Evolutionary conservation across 805 yeast species (phyloP).

Genomic region (Scheffersomyces ergatensis): DNA sequence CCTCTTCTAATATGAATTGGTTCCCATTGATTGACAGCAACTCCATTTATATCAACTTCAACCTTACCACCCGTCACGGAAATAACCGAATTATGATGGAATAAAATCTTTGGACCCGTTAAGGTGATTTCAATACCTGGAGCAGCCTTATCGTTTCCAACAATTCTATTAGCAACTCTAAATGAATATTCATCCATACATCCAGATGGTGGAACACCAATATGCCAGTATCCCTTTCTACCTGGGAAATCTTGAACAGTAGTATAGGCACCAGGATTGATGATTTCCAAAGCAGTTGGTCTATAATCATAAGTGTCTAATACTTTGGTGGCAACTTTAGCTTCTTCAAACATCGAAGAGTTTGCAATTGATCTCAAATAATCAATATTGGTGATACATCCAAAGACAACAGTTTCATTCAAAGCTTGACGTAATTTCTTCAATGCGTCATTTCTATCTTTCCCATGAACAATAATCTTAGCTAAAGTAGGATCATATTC

Average conservation of each 20-base stretch:
- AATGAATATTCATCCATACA: slow-evolving; percentile 96
- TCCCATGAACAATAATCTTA: slow-evolving; percentile 92
- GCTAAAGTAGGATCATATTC: slow-evolving; percentile 97
- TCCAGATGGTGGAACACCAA: slow-evolving; percentile 98
- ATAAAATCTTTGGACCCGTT: slow-evolving; percentile 79
- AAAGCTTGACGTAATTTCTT: slow-evolving; percentile 74
- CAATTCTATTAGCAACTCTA: slow-evolving; percentile 84
- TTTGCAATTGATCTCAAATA: slow-evolving; percentile 83
- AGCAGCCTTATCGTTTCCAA: slow-evolving; percentile 77
- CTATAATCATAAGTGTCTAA: slow-evolving; percentile 76
- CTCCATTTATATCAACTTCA: slow-evolving; percentile 64
- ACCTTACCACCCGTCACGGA: slow-evolving; percentile 87
- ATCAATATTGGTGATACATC: slow-evolving; percentile 87
- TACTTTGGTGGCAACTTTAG: slow-evolving; percentile 82
- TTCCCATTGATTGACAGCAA: slow-evolving; percentile 57
- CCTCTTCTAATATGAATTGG: slow-evolving; percentile 75
- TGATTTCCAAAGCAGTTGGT: slow-evolving; percentile 82
- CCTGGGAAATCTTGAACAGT: slow-evolving; percentile 98
- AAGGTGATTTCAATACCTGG: slow-evolving; percentile 91
- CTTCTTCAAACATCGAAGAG: slow-evolving; percentile 79
- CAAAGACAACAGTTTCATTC: slow-evolving; percentile 81
- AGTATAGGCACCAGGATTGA: slow-evolving; percentile 73
- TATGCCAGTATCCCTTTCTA: slow-evolving; percentile 80
- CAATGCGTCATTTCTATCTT: slow-evolving; percentile 82
- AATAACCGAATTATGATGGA: slow-evolving; percentile 77